Evolutionary conservation across 805 yeast species (phyloP).

Genomic region (Candida railenensis): DNA sequence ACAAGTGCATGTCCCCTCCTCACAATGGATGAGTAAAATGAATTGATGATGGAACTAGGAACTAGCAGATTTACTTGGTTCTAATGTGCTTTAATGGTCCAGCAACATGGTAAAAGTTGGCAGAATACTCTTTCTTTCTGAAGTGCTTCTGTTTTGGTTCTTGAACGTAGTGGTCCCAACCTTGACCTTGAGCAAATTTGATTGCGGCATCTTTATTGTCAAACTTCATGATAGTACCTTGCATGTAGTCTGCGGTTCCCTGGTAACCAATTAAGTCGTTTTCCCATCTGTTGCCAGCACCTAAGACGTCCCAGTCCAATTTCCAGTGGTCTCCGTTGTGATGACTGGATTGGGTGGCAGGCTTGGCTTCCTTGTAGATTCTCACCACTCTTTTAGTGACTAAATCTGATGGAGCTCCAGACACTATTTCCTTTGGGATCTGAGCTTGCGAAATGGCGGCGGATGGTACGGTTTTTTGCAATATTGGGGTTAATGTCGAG

Average conservation of each 20-base stretch:
- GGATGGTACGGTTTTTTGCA: slow-evolving; percentile 19
- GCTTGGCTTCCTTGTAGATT: slow-evolving; percentile 72
- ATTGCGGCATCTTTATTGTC: slow-evolving; percentile 75
- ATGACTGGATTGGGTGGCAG: slow-evolving; percentile 78
- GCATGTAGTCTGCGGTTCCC: slow-evolving; percentile 76
- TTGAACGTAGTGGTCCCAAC: slow-evolving; percentile 80
- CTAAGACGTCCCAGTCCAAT: slow-evolving; percentile 79
- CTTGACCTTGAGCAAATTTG: slow-evolving; percentile 78
- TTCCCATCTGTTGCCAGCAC: slow-evolving; percentile 83
- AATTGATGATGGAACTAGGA: too few relatives aligned
- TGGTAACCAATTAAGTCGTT: slow-evolving; percentile 87
- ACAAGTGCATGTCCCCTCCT: too few relatives aligned
- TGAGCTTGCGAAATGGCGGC: slow-evolving; percentile 21
- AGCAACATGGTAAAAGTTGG: slow-evolving; percentile 65
- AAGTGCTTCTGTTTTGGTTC: slow-evolving; percentile 77
- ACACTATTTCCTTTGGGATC: slow-evolving; percentile 54
- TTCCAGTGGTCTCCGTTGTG: slow-evolving; percentile 62
- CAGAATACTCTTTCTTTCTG: slow-evolving; percentile 71
- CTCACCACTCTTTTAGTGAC: slow-evolving; percentile 64
- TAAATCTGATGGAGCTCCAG: slow-evolving; percentile 77
- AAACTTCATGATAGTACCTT: slow-evolving; percentile 73
- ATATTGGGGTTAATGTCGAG: slow-evolving; percentile 14
- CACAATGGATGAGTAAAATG: too few relatives aligned
- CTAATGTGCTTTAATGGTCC: slow-evolving; percentile 78
- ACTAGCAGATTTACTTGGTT: slow-evolving; percentile 73